phyloP scores from a whole-genome alignment of 2,329 filamentous ascomycete genomes.

The Pestalotiopsis fici region DNA sequence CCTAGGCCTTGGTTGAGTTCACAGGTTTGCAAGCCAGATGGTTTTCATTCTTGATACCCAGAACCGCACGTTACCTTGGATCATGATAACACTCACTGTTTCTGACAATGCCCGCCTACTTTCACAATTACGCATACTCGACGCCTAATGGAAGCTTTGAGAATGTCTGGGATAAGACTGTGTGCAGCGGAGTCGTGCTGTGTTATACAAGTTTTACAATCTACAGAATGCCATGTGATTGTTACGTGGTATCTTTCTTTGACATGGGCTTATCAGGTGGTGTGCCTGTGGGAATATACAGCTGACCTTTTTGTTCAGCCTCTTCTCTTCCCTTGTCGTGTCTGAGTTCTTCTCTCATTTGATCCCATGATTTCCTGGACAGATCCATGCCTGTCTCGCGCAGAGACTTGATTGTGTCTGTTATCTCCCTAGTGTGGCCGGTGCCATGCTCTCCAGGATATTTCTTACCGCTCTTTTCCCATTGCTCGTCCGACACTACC shows the following conservation, averaged over 20 bases:
- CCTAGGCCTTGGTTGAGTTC: too few relatives aligned
- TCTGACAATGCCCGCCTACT: too few relatives aligned
- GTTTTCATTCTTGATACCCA: too few relatives aligned
- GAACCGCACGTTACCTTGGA: too few relatives aligned
- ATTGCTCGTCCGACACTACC: constrained; percentile 58
- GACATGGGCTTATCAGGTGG: not conserved
- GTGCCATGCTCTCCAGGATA: constrained; percentile 57
- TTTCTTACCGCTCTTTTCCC: constrained; percentile 44
- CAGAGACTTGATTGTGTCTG: constrained; percentile 21
- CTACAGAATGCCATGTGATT: not conserved
- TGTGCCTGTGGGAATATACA: constrained; percentile 3
- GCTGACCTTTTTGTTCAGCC: not conserved
- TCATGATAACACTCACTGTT: too few relatives aligned
- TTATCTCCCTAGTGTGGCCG: constrained; percentile 47
- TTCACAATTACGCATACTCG: too few relatives aligned
- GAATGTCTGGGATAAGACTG: too few relatives aligned
- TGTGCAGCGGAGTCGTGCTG: not conserved
- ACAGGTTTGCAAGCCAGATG: too few relatives aligned
- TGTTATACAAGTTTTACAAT: not conserved
- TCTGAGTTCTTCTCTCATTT: constrained; percentile 23
- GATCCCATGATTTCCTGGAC: constrained; percentile 3
- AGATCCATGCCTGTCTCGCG: constrained; percentile 10
- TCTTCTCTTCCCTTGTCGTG: not conserved
- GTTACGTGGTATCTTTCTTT: not conserved
- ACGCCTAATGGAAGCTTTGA: too few relatives aligned